These are phyloP conservation scores for Xylaria intraflava DNA, from an alignment of 495 filamentous ascomycete genomes.

Conservation along the genomic window DNA sequence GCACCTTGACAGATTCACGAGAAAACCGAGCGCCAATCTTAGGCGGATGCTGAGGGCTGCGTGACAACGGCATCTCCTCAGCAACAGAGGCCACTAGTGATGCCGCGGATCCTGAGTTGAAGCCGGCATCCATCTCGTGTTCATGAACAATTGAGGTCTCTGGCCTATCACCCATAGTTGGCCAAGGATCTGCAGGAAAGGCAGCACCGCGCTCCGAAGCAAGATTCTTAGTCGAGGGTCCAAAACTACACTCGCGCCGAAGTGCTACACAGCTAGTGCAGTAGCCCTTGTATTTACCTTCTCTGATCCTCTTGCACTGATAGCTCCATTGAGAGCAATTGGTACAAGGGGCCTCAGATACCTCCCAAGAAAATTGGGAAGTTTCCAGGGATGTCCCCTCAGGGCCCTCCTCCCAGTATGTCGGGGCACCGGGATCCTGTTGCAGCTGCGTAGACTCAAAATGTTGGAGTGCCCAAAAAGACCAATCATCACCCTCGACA, in stretches of 20 bases:
- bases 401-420: slow-evolving; percentile 10
- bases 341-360: slow-evolving; percentile 51
- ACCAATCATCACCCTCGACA: slow-evolving; percentile 42
- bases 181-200: slow-evolving; percentile 41
- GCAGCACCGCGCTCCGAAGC: slow-evolving; percentile 20
- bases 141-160: slow-evolving; percentile 37
- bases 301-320: slow-evolving; percentile 66
- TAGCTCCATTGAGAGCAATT: slow-evolving; percentile 63
- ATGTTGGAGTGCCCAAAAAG: slow-evolving; percentile 45
- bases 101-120: slow-evolving; percentile 42
- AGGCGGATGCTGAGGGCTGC: slow-evolving; percentile 18
- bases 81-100: slow-evolving; percentile 41
- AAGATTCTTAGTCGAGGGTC: slow-evolving; percentile 24
- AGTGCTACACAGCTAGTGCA: slow-evolving; percentile 77
- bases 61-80: slow-evolving; percentile 20
- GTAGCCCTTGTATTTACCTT: slow-evolving; percentile 58
- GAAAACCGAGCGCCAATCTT: slow-evolving; percentile 61
- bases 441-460: slow-evolving; percentile 28
- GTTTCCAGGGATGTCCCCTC: slow-evolving; percentile 8
- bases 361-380: slow-evolving; percentile 35
- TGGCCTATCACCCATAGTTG: slow-evolving; percentile 39
- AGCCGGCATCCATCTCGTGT: slow-evolving; percentile 38
- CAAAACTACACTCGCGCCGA: slow-evolving; percentile 66
- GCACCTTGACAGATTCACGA: slow-evolving; percentile 61
- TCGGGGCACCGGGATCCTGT: slow-evolving; percentile 13